These are phyloP conservation scores for Globisporangium nagaii DNA, from an alignment of 352 stramenopile species.

Conservation along the genomic window DNA sequence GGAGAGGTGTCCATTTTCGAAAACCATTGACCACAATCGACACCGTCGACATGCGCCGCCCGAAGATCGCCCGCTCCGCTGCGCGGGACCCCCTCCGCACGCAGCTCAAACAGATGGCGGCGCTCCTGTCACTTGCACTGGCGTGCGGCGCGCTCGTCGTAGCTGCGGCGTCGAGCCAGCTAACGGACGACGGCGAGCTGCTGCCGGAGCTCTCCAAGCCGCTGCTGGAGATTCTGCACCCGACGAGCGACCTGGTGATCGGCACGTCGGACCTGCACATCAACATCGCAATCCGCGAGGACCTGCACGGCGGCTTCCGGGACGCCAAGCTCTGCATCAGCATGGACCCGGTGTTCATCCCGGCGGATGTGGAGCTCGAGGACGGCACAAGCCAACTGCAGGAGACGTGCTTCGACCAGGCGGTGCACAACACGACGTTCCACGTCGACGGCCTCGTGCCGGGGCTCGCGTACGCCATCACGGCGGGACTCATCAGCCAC, in stretches of 20 bases:
- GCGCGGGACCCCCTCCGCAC: too few species aligned
- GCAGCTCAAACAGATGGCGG: too few species aligned
- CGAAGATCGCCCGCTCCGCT: too few species aligned
- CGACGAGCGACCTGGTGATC: conserved; percentile 42
- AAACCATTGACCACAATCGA: too few species aligned
- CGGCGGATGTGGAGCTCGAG: conserved; percentile 32
- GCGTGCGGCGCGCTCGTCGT: background rate
- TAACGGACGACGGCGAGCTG: conserved; percentile 25
- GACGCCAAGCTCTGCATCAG: conserved; percentile 49
- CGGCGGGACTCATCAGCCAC: conserved; percentile 38
- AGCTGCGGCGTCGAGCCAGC: conserved; percentile 13
- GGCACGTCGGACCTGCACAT: conserved; percentile 41
- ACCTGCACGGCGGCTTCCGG: conserved; percentile 18
- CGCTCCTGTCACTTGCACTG: background rate
- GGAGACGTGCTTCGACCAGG: conserved; percentile 58
- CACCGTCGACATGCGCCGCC: too few species aligned
- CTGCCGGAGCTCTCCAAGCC: conserved; percentile 19
- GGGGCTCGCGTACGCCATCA: conserved; percentile 47
- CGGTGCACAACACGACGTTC: conserved; percentile 49
- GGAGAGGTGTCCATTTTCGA: too few species aligned
- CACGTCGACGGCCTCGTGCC: conserved; percentile 47
- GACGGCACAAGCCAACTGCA: conserved; percentile 19
- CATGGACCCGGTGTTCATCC: conserved; percentile 40
- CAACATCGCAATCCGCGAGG: conserved; percentile 38
- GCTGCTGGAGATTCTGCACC: conserved; percentile 56